Evolutionary conservation across 2,329 filamentous ascomycete genomes (phyloP), one percentile per base, ranked within the genome.

Genomic region (Cordyceps fumosorosea): DNA sequence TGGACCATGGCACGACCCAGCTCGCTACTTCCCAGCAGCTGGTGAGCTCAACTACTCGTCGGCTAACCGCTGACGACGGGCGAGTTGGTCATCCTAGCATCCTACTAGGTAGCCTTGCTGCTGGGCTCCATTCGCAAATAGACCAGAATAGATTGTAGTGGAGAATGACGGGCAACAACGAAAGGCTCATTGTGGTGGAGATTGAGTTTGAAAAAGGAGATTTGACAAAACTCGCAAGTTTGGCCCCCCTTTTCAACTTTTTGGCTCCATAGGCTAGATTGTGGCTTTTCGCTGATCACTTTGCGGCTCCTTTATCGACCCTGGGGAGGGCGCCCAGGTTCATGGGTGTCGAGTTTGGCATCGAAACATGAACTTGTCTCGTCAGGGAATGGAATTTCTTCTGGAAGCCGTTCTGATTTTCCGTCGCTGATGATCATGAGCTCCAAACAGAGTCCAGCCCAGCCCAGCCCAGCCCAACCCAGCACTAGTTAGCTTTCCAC

Each of bases 261-360:
- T 18, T 40, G 20, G 8, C 40, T 45, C 42, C 56, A 22, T 51
- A 58, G 56, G 40, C 50, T 29, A 29, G 29, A 29, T 50, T 50
- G 56, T 58, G 45, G 56, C 37, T 58, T 58, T 6, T 58, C 45
- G 45, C 29, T 58, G 20, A 58, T 58, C 56, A 59, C 47, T 59
- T n/a, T 52, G 56, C 48, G 55, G 55, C 44, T 44, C 44, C 44
- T 12, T 22, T 11, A 20, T 5, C 22, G 3, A 7, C 12, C 10
- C 52, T 42, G 34, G 52, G 34, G 26, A n/a, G n/a, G 26, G 26
- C 26, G 26, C 26, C 26, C 26, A 29, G 29, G 29, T 29, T 29
- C 29, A 29, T 29, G 29, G 29, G 5, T n/a, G n/a, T 29, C 29
- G 29, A 29, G n/a, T n/a, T n/a, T 16, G 26, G 24, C 12, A 18